Evolutionary conservation across 2,329 filamentous ascomycete genomes (phyloP).

Genomic region (Drechslerella stenobrocha): DNA sequence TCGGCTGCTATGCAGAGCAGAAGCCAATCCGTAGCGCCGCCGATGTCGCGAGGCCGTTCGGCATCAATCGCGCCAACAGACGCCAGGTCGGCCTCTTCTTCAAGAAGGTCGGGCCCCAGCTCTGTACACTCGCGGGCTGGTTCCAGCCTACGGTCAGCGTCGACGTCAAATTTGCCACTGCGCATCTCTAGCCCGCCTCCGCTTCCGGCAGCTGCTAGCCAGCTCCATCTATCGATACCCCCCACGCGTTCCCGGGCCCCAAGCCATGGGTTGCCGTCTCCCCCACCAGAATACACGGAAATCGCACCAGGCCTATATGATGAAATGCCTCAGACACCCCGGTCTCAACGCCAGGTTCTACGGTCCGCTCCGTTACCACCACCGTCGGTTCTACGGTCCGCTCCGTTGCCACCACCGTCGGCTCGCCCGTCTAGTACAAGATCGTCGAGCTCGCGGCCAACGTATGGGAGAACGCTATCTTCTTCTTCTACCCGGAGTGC

Average conservation of each 20-base stretch:
- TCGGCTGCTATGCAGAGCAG: slow-evolving; percentile 15
- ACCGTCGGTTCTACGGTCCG: too few relatives aligned
- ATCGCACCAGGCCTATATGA: slow-evolving; percentile 26
- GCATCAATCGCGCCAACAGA: slow-evolving; percentile 6
- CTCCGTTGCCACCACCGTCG: too few relatives aligned
- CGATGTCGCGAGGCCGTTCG: slow-evolving; percentile 22
- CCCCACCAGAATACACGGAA: slow-evolving; percentile 44
- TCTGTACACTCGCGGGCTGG: slow-evolving; percentile 7
- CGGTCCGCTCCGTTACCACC: slow-evolving; percentile 10
- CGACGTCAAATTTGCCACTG: slow-evolving; percentile 28
- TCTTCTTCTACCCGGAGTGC: slow-evolving; percentile 14
- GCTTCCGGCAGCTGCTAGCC: slow-evolving; percentile 12
- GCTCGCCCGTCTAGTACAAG: slow-evolving; percentile 13
- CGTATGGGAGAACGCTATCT: slow-evolving; percentile 28
- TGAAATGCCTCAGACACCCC: slow-evolving; percentile 2
- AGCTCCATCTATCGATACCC: slow-evolving; percentile 16
- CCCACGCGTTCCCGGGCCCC: slow-evolving; percentile 5
- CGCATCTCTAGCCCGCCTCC: slow-evolving; percentile 25
- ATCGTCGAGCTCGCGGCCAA: slow-evolving; percentile 32
- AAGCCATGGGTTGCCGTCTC: slow-evolving; percentile 27
- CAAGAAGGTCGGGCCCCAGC: slow-evolving; percentile 5
- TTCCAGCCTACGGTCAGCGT: slow-evolving; percentile 21
- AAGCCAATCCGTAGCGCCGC: slow-evolving; percentile 33
- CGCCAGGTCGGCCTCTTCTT: neutral
- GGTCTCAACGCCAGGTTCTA: slow-evolving; percentile 32